These are phyloP conservation scores for Rhizoclosmatium sp. DNA, from an alignment of 192 early-diverging fungal species.

Conservation along the genomic window DNA sequence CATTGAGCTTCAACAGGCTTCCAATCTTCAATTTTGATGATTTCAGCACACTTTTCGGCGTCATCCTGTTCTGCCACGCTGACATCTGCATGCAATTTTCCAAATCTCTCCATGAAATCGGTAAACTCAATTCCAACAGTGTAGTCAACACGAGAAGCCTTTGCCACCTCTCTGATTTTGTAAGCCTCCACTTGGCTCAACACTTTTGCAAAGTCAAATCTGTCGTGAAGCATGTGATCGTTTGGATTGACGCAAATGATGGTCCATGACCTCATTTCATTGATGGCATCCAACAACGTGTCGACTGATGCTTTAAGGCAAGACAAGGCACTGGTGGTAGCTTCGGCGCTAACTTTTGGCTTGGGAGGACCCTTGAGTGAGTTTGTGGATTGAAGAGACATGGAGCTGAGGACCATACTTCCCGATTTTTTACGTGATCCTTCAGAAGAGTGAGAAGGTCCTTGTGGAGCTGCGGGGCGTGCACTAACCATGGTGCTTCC, in stretches of 20 bases:
- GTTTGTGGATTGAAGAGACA: conserved; percentile 13
- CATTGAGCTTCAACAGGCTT: conserved; percentile 31
- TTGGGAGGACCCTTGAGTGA: conserved; percentile 9
- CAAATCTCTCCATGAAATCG: conserved; percentile 78
- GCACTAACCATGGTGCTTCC: conserved; percentile 81
- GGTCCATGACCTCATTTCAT: conserved; percentile 38
- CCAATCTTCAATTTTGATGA: conserved; percentile 39
- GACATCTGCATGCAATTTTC: conserved; percentile 23
- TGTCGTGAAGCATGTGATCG: conserved; percentile 62
- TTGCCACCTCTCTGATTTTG: conserved; percentile 72
- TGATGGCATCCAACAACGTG: conserved; percentile 31
- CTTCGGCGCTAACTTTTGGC: conserved; percentile 13
- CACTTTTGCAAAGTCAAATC: conserved; percentile 71
- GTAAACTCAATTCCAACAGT: conserved; percentile 74
- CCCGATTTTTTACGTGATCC: conserved; percentile 4
- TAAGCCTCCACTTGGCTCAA: conserved; percentile 72
- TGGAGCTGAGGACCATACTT: conserved; percentile 23
- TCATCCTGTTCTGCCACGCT: neutral
- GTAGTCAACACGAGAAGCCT: conserved; percentile 68
- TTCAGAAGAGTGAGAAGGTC: conserved; percentile 54
- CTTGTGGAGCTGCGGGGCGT: conserved; percentile 72
- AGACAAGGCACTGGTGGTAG: neutral
- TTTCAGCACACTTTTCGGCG: conserved; percentile 18
- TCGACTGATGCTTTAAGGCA: conserved; percentile 37
- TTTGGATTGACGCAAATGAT: conserved; percentile 67